Evolutionary conservation across 208 protist species (phyloP).

Genomic region (Leishmania guyanensis): DNA sequence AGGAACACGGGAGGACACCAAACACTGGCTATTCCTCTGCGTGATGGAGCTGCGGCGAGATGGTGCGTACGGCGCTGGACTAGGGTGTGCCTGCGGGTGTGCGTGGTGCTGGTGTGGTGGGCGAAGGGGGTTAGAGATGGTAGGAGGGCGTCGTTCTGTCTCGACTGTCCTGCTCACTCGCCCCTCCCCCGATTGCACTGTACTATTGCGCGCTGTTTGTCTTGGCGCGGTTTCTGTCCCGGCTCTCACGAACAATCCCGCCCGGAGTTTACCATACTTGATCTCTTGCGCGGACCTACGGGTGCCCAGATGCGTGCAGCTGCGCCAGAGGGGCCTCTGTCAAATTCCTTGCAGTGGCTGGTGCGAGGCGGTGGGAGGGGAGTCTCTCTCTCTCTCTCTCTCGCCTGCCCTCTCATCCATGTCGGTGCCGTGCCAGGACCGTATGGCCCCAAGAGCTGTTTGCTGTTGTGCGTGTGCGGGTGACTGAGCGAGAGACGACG

Average conservation of each 20-base stretch:
- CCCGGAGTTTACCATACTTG: slow-evolving; percentile 55
- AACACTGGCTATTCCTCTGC: not conserved
- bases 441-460: slow-evolving; percentile 23
- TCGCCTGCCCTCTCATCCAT: not conserved
- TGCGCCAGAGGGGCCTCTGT: slow-evolving; percentile 18
- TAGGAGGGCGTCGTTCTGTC: not conserved
- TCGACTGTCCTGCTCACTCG: not conserved
- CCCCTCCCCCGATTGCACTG: not conserved
- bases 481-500: slow-evolving; percentile 17
- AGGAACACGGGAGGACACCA: slow-evolving; percentile 17
- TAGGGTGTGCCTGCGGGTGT: not conserved
- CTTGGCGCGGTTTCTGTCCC: not conserved
- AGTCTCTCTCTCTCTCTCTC: not conserved
- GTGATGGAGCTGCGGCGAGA: slow-evolving; percentile 10
- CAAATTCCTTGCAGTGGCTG: slow-evolving; percentile 36
- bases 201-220: not conserved
- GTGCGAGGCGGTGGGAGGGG: not conserved
- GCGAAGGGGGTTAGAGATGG: not conserved
- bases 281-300: slow-evolving; percentile 71
- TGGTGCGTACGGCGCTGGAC: slow-evolving; percentile 3
- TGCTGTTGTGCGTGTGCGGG: not conserved
- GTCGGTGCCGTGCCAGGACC: slow-evolving; percentile 31
- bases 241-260: slow-evolving; percentile 71
- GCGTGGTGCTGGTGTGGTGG: not conserved
- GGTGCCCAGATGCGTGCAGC: slow-evolving; percentile 40